Conservation (phyloP, 495 filamentous ascomycete genomes). For the Talaromyces adpressus region DNA sequence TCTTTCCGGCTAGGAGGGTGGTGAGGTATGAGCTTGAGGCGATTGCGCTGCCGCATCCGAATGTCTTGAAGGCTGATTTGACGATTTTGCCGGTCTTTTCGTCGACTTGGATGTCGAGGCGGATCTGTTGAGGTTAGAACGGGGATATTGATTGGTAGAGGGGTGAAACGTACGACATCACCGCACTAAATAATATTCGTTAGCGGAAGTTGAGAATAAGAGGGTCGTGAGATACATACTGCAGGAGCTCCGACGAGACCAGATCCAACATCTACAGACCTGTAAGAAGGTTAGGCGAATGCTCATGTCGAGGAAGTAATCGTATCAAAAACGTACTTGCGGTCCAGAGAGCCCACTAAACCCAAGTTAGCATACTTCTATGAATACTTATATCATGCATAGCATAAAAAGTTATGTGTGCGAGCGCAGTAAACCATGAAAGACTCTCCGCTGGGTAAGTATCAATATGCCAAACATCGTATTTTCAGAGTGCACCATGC, state of each 20-base stretch:
- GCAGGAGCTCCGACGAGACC: conserved; percentile 95
- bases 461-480: not conserved
- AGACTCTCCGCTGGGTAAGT: not conserved
- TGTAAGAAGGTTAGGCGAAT: not conserved
- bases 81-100: conserved; percentile 79
- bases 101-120: conserved; percentile 96
- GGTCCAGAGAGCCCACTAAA: conserved; percentile 77
- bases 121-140: conserved; percentile 83
- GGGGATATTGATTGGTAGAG: not conserved
- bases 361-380: not conserved
- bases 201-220: not conserved
- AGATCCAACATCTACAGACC: conserved; percentile 69
- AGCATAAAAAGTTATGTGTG: not conserved
- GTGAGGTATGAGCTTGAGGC: conserved; percentile 86
- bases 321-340: conserved; percentile 48
- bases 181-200: conserved; percentile 17
- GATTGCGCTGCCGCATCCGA: conserved; percentile 95
- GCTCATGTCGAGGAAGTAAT: not conserved
- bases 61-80: conserved; percentile 98
- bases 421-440: not conserved
- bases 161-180: conserved; percentile 11
- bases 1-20: conserved; percentile 90
- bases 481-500: not conserved
- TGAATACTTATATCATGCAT: not conserved
- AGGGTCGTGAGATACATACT: not conserved